Evolutionary conservation across 768 basidiomycete genomes (phyloP).

Genomic region (Ramaria rubella): DNA sequence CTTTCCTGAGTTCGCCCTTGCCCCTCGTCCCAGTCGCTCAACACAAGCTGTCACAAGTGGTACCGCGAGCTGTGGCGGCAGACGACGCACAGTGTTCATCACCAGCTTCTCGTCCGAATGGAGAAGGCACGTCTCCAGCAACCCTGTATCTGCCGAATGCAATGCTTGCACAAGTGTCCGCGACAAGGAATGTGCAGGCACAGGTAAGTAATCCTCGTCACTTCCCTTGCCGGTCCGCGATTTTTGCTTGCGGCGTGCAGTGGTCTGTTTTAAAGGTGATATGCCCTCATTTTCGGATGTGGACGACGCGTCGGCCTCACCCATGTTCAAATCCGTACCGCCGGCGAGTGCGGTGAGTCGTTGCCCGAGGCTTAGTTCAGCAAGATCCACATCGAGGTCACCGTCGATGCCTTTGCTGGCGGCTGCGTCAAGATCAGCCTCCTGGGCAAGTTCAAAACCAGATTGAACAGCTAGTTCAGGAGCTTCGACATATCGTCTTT

Average conservation of each 20-base stretch:
- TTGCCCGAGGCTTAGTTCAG: slow-evolving; percentile 89
- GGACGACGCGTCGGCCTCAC: slow-evolving; percentile 46
- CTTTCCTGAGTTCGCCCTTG: slow-evolving; percentile 63
- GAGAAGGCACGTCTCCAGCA: slow-evolving; percentile 80
- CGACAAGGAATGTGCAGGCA: slow-evolving; percentile 79
- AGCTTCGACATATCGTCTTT: slow-evolving; percentile 64
- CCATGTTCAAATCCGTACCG: slow-evolving; percentile 19
- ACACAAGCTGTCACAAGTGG: slow-evolving; percentile 83
- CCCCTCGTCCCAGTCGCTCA: slow-evolving; percentile 77
- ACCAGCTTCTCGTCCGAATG: slow-evolving; percentile 81
- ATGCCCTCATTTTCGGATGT: slow-evolving; percentile 25
- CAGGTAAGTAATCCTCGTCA: background rate
- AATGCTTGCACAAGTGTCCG: slow-evolving; percentile 93
- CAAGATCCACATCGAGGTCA: slow-evolving; percentile 72
- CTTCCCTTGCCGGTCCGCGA: slow-evolving; percentile 29
- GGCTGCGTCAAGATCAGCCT: slow-evolving; percentile 44
- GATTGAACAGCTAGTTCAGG: slow-evolving; percentile 55
- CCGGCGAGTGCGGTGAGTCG: slow-evolving; percentile 71
- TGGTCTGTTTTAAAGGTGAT: slow-evolving; percentile 28
- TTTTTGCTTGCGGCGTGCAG: slow-evolving; percentile 27
- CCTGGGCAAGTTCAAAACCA: slow-evolving; percentile 60
- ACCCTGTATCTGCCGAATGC: slow-evolving; percentile 84
- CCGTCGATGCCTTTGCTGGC: slow-evolving; percentile 52
- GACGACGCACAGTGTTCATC: slow-evolving; percentile 74
- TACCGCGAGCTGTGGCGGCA: slow-evolving; percentile 83